Conservation (phyloP, 257 asterid genomes). For the Ocimum tenuiflorum region DNA sequence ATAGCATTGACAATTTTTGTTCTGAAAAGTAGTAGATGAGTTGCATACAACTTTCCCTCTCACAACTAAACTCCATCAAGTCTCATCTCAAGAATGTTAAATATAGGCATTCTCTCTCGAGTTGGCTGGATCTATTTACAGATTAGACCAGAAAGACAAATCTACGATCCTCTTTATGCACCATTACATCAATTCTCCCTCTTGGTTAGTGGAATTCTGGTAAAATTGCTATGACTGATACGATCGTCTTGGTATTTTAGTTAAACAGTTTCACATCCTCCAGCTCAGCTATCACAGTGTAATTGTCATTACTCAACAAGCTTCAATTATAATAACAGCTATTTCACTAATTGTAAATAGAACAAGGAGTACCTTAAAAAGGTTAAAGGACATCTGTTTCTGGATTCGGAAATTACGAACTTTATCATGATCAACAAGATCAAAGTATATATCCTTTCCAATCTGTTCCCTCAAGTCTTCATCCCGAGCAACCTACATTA, state of each 20-base stretch:
- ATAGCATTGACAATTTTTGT: background rate
- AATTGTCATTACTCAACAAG: background rate
- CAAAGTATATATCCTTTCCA: slow-evolving; percentile 76
- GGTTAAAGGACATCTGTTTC: slow-evolving; percentile 64
- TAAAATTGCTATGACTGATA: background rate
- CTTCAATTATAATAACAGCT: background rate
- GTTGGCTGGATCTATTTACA: background rate
- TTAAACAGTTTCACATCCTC: background rate
- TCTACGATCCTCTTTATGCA: background rate
- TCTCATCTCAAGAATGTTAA: slow-evolving; percentile 4
- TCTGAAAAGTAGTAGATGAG: background rate
- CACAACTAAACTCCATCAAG: slow-evolving; percentile 6
- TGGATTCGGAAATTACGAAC: slow-evolving; percentile 76
- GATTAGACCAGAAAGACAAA: background rate
- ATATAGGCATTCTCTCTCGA: background rate
- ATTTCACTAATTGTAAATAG: slow-evolving; percentile 3
- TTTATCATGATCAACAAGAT: slow-evolving; percentile 90
- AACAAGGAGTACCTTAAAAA: slow-evolving; percentile 59
- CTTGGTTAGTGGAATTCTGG: slow-evolving; percentile 4
- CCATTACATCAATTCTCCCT: background rate
- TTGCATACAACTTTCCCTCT: background rate
- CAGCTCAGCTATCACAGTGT: background rate
- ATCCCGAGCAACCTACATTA: slow-evolving; percentile 79
- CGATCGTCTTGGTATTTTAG: background rate
- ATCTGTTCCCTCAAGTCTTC: slow-evolving; percentile 77